Evolutionary conservation across 192 early-diverging fungal species (phyloP).

Genomic region (Geosiphon pyriformis): DNA sequence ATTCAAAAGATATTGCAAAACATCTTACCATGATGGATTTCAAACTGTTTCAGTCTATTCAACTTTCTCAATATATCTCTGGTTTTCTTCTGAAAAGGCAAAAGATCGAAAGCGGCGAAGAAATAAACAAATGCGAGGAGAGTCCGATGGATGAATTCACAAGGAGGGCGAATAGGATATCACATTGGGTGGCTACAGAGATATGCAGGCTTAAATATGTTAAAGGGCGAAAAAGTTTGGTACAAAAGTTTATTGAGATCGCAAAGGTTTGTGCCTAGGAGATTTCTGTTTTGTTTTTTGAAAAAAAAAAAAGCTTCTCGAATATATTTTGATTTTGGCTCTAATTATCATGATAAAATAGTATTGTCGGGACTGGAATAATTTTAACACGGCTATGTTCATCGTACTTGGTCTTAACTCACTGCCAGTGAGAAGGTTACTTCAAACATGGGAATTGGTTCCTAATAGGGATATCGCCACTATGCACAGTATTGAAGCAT

Average conservation of each 20-base stretch:
- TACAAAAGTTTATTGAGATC: conserved; percentile 56
- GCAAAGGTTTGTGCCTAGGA: conserved; percentile 34
- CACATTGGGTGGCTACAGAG: conserved; percentile 56
- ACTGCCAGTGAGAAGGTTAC: conserved; percentile 48
- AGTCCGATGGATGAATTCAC: conserved; percentile 51
- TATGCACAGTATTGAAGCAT: conserved; percentile 45
- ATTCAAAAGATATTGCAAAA: conserved; percentile 44
- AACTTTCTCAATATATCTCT: conserved; percentile 36
- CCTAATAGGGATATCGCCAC: conserved; percentile 39
- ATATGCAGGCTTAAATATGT: conserved; percentile 37
- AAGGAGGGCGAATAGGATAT: conserved; percentile 49
- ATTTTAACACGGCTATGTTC: conserved; percentile 64
- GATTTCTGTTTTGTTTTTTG: conserved; percentile 2
- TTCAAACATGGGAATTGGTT: conserved; percentile 53
- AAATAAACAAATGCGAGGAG: background rate
- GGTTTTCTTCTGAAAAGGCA: conserved; percentile 34
- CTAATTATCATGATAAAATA: conserved; percentile 14
- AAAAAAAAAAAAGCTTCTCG: background rate
- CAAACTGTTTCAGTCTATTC: conserved; percentile 35
- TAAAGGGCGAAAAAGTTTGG: conserved; percentile 41
- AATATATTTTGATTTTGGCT: background rate
- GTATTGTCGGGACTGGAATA: conserved; percentile 51
- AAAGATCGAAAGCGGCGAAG: conserved; percentile 21
- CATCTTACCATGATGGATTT: conserved; percentile 43
- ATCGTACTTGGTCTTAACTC: conserved; percentile 57